Percentiles rank a stretch among this genome's conserved stretches.
phyloP scores from a whole-genome alignment of 2,329 filamentous ascomycete genomes.

The Pseudogymnoascus sp. region DNA sequence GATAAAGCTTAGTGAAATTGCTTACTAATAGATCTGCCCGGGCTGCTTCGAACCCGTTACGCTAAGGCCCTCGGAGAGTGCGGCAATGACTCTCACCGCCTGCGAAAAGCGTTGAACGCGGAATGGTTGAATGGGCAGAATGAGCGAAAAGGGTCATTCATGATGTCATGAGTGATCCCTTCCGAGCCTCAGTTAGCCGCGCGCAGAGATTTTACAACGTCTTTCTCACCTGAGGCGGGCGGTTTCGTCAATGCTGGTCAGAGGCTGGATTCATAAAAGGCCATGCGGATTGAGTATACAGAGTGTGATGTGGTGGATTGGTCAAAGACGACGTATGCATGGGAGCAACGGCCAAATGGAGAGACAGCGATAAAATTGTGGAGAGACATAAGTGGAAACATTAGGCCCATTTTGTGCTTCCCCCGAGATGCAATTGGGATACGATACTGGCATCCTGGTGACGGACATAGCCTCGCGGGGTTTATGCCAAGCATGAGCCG shows the following conservation, averaged over 20 bases:
- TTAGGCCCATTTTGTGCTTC: not conserved
- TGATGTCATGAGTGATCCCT: not conserved
- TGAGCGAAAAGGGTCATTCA: not conserved
- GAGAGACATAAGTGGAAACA: not conserved
- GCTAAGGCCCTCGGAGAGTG: not conserved
- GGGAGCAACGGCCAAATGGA: not conserved
- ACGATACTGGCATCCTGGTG: not conserved
- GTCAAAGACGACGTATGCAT: not conserved
- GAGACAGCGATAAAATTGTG: not conserved
- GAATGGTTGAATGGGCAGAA: not conserved
- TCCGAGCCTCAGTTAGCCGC: not conserved
- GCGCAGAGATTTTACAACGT: constrained; percentile 1
- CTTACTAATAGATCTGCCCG: not conserved
- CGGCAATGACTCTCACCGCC: not conserved
- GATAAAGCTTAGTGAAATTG: not conserved
- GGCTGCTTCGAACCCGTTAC: not conserved
- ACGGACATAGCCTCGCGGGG: not conserved
- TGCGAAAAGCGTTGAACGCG: not conserved
- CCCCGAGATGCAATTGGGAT: not conserved
- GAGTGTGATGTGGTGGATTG: not conserved
- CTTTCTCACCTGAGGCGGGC: not conserved
- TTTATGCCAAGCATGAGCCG: constrained; percentile 2
- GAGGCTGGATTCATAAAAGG: not conserved
- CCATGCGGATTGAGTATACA: not conserved
- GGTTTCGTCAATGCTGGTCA: not conserved